phyloP scores from a whole-genome alignment of 805 yeast species.

The Saccharomycopsis fermentans region DNA sequence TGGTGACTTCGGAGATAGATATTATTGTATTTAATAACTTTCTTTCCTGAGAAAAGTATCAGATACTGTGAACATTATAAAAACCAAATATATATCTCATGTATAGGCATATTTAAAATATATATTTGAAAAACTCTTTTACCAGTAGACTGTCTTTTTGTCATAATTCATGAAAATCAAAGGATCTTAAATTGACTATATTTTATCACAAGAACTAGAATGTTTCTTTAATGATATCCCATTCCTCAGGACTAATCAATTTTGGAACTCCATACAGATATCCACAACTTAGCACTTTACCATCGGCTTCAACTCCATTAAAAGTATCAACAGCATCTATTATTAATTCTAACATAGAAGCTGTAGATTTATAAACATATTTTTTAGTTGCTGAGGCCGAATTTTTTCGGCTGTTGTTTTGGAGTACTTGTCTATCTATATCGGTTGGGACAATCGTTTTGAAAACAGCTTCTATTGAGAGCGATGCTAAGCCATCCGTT shows the following conservation, averaged over 20 bases:
- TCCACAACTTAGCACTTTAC: conserved; percentile 1
- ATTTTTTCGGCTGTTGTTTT: not conserved
- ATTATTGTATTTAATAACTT: conserved; percentile 63
- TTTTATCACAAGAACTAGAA: not conserved
- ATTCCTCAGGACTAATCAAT: not conserved
- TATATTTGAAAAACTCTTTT: too few relatives aligned
- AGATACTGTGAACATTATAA: not conserved
- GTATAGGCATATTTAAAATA: not conserved
- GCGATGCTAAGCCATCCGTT: conserved; percentile 48
- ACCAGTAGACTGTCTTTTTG: too few relatives aligned
- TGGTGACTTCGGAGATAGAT: conserved; percentile 97
- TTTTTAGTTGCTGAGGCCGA: not conserved
- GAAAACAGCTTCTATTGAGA: not conserved
- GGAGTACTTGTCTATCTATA: too few relatives aligned
- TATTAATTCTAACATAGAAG: not conserved
- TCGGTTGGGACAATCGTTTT: not conserved
- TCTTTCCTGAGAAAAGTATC: too few relatives aligned
- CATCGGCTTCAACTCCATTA: conserved; percentile 6
- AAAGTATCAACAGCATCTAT: conserved; percentile 1
- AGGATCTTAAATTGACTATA: too few relatives aligned
- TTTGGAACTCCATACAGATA: conserved; percentile 1
- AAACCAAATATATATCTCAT: not conserved
- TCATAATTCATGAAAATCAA: too few relatives aligned
- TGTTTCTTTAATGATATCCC: not conserved
- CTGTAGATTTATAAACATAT: not conserved